Percentiles rank a stretch among this genome's conserved stretches.
phyloP scores from a whole-genome alignment of 805 yeast species.

The Myxozyma monticola region DNA sequence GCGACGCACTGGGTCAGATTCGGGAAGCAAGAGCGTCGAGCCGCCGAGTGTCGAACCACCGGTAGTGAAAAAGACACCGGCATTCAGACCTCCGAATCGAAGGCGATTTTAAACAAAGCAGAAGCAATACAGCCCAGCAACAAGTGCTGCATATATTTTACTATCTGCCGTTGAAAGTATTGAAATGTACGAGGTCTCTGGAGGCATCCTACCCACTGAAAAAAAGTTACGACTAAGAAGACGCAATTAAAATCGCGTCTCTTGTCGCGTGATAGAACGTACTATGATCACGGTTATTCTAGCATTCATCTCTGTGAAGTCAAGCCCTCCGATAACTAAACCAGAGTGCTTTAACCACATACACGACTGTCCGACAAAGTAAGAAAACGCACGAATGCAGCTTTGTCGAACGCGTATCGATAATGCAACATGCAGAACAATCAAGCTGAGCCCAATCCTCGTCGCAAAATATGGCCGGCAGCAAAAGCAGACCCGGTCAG shows the following conservation, averaged over 20 bases:
- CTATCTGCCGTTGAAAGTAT: not conserved
- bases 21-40: too few species aligned
- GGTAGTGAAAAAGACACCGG: too few species aligned
- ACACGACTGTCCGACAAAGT: slow-evolving; percentile 5
- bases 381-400: not conserved
- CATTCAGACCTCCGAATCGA: too few species aligned
- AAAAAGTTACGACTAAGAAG: too few species aligned
- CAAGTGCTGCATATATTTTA: too few species aligned
- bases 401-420: slow-evolving; percentile 10
- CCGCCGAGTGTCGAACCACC: too few species aligned
- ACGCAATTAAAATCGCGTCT: too few species aligned
- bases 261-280: slow-evolving; percentile 30
- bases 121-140: too few species aligned
- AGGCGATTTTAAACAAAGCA: too few species aligned
- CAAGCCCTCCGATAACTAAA: slow-evolving; percentile 4
- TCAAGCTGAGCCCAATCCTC: not conserved
- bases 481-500: too few species aligned
- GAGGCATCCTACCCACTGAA: slow-evolving; percentile 29
- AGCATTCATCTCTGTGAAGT: slow-evolving; percentile 8
- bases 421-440: slow-evolving; percentile 4
- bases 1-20: too few species aligned
- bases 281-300: slow-evolving; percentile 29
- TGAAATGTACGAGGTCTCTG: slow-evolving; percentile 30
- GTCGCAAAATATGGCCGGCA: too few species aligned
- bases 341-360: slow-evolving; percentile 3